Conservation (phyloP, 495 filamentous ascomycete genomes). For the Penicillium salamii region DNA sequence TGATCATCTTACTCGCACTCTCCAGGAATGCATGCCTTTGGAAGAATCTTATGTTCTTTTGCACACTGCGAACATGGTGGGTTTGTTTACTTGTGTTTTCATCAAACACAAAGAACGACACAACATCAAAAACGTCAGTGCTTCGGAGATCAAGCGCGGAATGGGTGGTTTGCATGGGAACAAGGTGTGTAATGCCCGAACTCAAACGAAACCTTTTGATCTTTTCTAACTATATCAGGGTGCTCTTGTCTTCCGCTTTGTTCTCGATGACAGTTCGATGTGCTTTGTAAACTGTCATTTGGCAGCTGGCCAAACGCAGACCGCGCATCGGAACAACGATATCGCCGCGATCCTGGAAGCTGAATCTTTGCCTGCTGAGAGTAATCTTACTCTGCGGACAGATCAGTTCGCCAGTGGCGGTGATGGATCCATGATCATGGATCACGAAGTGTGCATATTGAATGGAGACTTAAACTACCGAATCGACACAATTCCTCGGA, state of each 20-base stretch:
- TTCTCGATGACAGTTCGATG: conserved; percentile 86
- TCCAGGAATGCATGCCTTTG: conserved; percentile 80
- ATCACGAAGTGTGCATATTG: conserved; percentile 93
- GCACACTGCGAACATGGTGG: conserved; percentile 85
- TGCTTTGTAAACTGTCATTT: conserved; percentile 98
- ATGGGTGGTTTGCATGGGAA: conserved; percentile 94
- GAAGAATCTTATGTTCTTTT: conserved; percentile 79
- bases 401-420: conserved; percentile 86
- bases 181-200: conserved; percentile 54
- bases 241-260: conserved; percentile 85
- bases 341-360: conserved; percentile 86
- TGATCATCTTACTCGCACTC: conserved; percentile 74
- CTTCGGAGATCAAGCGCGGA: conserved; percentile 86
- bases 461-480: conserved; percentile 98
- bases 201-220: background rate
- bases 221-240: conserved; percentile 47
- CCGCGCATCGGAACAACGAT: conserved; percentile 88
- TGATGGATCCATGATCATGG: conserved; percentile 92
- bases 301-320: conserved; percentile 88
- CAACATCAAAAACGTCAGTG: conserved; percentile 71
- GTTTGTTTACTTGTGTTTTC: conserved; percentile 93
- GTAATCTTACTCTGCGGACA: conserved; percentile 54
- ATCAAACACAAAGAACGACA: conserved; percentile 74
- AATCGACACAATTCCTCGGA: conserved; percentile 93
- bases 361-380: conserved; percentile 64